Percentiles rank a stretch among this genome's conserved stretches.
Evolutionary conservation across 768 basidiomycete species (phyloP).

Genomic region (Xerocomellus amylosporus): DNA sequence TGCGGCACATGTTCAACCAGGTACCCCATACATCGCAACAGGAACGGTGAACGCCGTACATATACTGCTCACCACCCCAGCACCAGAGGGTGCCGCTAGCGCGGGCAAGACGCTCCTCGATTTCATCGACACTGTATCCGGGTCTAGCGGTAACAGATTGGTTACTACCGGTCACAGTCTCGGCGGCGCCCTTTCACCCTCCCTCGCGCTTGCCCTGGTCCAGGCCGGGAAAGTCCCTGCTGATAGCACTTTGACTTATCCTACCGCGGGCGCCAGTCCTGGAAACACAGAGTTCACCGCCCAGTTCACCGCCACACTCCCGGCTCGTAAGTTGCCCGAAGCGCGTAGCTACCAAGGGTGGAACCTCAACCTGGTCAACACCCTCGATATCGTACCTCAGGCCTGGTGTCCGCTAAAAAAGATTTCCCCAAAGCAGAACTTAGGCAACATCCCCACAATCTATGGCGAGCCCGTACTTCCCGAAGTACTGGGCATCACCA

Average conservation of each 20-base stretch:
- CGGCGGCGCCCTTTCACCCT: conserved; percentile 9
- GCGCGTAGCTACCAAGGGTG: conserved; percentile 4
- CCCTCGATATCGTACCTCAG: conserved; percentile 14
- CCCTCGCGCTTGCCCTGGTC: conserved; percentile 13
- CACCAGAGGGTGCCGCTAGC: conserved; percentile 1
- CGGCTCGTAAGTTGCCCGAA: background rate
- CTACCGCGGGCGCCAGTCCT: conserved; percentile 9
- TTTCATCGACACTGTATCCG: conserved; percentile 1
- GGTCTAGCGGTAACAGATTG: background rate
- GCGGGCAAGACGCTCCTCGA: conserved; percentile 2
- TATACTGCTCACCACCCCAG: background rate
- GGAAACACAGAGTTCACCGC: conserved; percentile 4
- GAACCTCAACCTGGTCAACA: conserved; percentile 21
- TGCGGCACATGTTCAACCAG: background rate
- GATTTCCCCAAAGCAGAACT: conserved; percentile 5
- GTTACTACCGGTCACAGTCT: conserved; percentile 14
- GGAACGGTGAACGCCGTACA: background rate
- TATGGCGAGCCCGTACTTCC: too few species aligned
- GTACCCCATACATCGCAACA: background rate
- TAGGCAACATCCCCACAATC: conserved; percentile 14
- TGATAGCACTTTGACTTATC: conserved; percentile 38
- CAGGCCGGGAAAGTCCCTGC: background rate
- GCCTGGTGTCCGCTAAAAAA: background rate
- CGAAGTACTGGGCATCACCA: background rate
- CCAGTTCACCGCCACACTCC: conserved; percentile 3